A percentile compares a stretch with the other conserved stretches of the same genome.
These are phyloP conservation scores for Kodamaea neixiangensis DNA, from an alignment of 805 yeast species.

Conservation along the genomic window DNA sequence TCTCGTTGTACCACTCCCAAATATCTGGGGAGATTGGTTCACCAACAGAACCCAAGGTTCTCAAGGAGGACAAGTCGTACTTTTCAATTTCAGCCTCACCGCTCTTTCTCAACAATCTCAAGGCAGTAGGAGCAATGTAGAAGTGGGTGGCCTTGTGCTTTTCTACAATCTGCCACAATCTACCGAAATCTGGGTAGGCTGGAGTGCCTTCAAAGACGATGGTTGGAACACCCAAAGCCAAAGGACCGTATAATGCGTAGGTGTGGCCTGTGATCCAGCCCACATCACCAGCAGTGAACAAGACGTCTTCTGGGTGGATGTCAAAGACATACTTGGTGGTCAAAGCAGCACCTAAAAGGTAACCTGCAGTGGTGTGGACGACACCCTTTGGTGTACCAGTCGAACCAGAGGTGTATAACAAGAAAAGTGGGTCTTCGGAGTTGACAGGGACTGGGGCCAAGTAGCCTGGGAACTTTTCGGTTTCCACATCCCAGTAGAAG, in stretches of 20 bases:
- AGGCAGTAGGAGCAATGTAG: conserved; percentile 84
- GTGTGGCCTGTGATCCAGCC: conserved; percentile 94
- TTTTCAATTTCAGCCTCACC: conserved; percentile 64
- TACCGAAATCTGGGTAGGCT: conserved; percentile 75
- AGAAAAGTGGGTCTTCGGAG: conserved; percentile 80
- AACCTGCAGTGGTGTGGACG: conserved; percentile 80
- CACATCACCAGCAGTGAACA: conserved; percentile 87
- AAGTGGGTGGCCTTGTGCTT: conserved; percentile 73
- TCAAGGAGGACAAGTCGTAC: conserved; percentile 61
- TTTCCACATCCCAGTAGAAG: conserved; percentile 75
- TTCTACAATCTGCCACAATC: conserved; percentile 79
- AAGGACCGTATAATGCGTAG: conserved; percentile 80
- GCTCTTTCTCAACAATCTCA: conserved; percentile 72
- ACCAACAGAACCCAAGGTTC: conserved; percentile 81
- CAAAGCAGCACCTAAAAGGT: conserved; percentile 68
- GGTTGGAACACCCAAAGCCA: conserved; percentile 73
- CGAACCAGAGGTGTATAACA: conserved; percentile 83
- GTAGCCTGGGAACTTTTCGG: conserved; percentile 64
- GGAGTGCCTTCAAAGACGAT: conserved; percentile 87
- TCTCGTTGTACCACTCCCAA: conserved; percentile 83
- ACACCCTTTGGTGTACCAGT: conserved; percentile 91
- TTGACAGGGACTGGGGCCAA: conserved; percentile 72
- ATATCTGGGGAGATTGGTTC: conserved; percentile 85
- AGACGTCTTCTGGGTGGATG: conserved; percentile 68
- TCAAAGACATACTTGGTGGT: conserved; percentile 79